A percentile compares a stretch with the other conserved stretches of the same genome.
Conservation (phyloP, 75 land plant genomes). For the Pseudotsuga menziesii region DNA sequence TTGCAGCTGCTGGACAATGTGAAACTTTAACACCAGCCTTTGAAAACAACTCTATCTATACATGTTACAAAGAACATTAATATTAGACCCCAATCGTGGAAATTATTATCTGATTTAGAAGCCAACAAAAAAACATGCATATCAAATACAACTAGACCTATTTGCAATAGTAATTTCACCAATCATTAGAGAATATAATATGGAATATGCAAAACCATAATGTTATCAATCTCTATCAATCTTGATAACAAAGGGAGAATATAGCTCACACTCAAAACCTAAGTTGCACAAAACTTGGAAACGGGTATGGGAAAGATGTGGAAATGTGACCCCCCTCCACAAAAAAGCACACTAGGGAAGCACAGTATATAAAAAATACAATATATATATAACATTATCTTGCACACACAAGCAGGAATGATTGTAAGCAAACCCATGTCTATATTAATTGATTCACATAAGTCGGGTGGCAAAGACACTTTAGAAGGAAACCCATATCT, state of each 20-base stretch:
- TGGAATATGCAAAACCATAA: not conserved
- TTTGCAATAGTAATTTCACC: not conserved
- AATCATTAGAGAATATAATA: slow-evolving; percentile 3
- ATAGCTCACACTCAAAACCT: not conserved
- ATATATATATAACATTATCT: too few relatives aligned
- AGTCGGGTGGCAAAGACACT: too few relatives aligned
- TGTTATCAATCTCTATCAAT: not conserved
- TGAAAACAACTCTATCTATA: slow-evolving; percentile 69
- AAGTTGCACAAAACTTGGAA: too few relatives aligned
- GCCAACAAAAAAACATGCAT: not conserved
- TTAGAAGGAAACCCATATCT: too few relatives aligned
- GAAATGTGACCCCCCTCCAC: too few relatives aligned
- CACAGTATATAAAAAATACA: too few relatives aligned
- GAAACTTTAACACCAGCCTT: slow-evolving; percentile 81
- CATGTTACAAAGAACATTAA: not conserved
- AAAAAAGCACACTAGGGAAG: too few relatives aligned
- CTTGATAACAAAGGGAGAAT: not conserved
- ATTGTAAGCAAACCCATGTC: too few relatives aligned
- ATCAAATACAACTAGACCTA: not conserved
- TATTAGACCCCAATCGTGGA: not conserved
- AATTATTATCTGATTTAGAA: not conserved
- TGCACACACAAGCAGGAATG: too few relatives aligned
- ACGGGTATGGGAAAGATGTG: too few relatives aligned
- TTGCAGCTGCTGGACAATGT: slow-evolving; percentile 96
- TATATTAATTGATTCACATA: too few relatives aligned